These are phyloP conservation scores for Phytophthora colocasiae DNA, from an alignment of 352 stramenopile genomes.

Conservation along the genomic window DNA sequence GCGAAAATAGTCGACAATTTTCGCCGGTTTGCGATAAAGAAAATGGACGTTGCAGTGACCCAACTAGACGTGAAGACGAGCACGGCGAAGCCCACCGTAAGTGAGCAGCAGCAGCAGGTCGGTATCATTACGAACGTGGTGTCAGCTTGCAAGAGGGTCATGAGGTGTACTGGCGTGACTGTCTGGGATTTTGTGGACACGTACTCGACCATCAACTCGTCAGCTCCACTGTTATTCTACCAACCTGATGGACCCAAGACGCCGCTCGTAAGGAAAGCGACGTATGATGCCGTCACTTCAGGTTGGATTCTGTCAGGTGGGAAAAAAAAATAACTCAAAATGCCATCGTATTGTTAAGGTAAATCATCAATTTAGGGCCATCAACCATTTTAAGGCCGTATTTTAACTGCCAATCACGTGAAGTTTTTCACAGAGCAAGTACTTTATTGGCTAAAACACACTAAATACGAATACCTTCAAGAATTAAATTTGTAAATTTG, in stretches of 20 bases:
- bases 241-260: conserved; percentile 36
- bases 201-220: conserved; percentile 32
- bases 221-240: conserved; percentile 35
- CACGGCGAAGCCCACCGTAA: conserved; percentile 32
- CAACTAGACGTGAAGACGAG: conserved; percentile 38
- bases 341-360: not conserved
- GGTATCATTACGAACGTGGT: conserved; percentile 34
- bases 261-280: conserved; percentile 32
- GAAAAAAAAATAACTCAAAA: not conserved
- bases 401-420: too few species aligned
- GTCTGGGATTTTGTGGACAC: conserved; percentile 39
- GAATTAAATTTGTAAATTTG: too few species aligned
- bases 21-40: conserved; percentile 29
- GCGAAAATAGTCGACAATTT: conserved; percentile 41
- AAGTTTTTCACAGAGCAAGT: too few species aligned
- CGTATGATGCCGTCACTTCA: conserved; percentile 37
- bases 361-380: too few species aligned
- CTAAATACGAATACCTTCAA: too few species aligned
- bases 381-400: too few species aligned
- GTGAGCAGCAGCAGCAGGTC: conserved; percentile 35
- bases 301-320: conserved; percentile 33
- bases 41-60: conserved; percentile 41
- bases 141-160: conserved; percentile 41
- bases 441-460: too few species aligned
- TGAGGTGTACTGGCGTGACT: conserved; percentile 32